Conservation (phyloP, 257 asterid genomes). For the Gentiana macrophylla region DNA sequence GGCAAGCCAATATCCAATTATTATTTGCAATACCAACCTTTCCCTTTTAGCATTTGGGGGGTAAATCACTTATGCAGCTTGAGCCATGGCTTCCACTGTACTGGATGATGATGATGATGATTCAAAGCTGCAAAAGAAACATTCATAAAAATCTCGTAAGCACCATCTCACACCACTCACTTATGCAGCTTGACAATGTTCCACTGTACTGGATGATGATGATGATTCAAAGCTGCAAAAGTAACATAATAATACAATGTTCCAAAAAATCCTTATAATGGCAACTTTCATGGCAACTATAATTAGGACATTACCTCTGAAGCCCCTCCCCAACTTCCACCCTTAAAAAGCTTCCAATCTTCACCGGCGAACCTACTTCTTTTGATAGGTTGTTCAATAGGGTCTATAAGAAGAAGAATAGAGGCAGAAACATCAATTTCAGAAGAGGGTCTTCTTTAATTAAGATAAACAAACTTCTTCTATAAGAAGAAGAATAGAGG, state of each 20-base stretch:
- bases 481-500: not conserved
- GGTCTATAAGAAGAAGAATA: conserved; percentile 33
- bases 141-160: not conserved
- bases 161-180: conserved; percentile 1
- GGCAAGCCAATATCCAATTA: no score
- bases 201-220: conserved; percentile 21
- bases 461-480: not conserved
- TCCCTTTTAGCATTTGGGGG: no score
- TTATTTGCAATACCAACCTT: no score
- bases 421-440: conserved; percentile 8
- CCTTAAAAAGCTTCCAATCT: conserved; percentile 62
- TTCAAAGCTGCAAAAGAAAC: conserved; percentile 47
- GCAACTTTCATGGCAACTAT: not conserved
- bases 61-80: conserved; percentile 43
- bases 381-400: conserved; percentile 57
- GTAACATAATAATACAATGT: not conserved
- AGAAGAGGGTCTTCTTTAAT: not conserved
- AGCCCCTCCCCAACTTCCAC: conserved; percentile 90
- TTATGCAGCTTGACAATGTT: conserved; percentile 46
- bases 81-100: conserved; percentile 37
- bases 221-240: conserved; percentile 49
- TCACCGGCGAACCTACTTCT: conserved; percentile 81
- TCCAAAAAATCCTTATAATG: no score
- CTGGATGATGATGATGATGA: no score
- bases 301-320: conserved; percentile 36